phyloP scores from a whole-genome alignment of 2,329 filamentous ascomycete species.

The Penicillium brevicompactum region DNA sequence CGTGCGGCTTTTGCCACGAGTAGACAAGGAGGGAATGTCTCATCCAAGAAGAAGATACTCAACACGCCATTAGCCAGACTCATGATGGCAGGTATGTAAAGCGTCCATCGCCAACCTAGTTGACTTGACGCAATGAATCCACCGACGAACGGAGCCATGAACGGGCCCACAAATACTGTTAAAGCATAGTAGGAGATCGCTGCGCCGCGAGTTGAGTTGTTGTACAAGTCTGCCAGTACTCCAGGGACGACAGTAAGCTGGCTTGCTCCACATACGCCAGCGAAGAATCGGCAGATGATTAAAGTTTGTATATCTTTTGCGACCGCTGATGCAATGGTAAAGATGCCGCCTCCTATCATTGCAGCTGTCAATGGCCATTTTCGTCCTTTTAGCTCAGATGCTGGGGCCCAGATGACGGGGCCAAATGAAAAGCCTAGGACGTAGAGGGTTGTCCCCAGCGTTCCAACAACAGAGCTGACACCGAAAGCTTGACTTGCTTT shows the following conservation, averaged over 20 bases:
- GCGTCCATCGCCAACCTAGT: constrained; percentile 54
- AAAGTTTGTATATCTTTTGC: constrained; percentile 43
- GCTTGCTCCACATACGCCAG: constrained; percentile 46
- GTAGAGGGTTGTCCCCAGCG: constrained; percentile 50
- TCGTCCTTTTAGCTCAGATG: constrained; percentile 61
- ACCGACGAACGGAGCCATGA: constrained; percentile 52
- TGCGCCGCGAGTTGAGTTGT: constrained; percentile 42
- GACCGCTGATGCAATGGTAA: constrained; percentile 48
- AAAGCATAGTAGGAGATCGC: constrained; percentile 51
- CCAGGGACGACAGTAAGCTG: constrained; percentile 48
- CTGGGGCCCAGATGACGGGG: constrained; percentile 63
- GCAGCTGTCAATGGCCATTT: constrained; percentile 53
- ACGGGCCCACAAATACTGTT: constrained; percentile 50
- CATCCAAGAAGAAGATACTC: constrained; percentile 47
- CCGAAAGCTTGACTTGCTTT: constrained; percentile 54
- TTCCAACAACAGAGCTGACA: constrained; percentile 44
- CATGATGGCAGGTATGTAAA: constrained; percentile 54
- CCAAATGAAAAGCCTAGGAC: constrained; percentile 59
- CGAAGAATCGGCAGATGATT: constrained; percentile 49
- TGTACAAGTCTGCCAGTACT: constrained; percentile 51
- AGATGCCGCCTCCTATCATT: constrained; percentile 44
- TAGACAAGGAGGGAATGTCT: constrained; percentile 57
- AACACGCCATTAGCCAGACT: constrained; percentile 46
- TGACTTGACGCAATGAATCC: constrained; percentile 51
- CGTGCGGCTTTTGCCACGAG: constrained; percentile 55